Evolutionary conservation across 2,329 filamentous ascomycete genomes (phyloP).

Genomic region (Clonostachys byssicola): DNA sequence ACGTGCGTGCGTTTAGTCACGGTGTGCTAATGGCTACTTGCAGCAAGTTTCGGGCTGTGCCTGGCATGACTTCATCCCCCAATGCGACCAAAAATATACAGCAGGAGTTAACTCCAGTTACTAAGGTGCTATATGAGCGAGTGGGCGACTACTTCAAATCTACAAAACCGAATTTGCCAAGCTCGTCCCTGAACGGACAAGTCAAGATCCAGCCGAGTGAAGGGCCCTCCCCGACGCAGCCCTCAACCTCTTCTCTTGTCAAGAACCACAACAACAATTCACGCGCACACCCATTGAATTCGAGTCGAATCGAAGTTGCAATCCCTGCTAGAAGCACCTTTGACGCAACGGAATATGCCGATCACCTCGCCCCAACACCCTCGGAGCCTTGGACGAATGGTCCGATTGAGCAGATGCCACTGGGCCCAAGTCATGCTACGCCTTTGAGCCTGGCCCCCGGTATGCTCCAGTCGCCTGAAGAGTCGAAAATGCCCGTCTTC

Average conservation of each 20-base stretch:
- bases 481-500: slow-evolving; percentile 20
- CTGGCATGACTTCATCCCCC: slow-evolving; percentile 10
- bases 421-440: not conserved
- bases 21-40: slow-evolving; percentile 15
- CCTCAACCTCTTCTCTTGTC: not conserved
- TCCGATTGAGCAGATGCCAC: slow-evolving; percentile 4
- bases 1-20: too few relatives aligned
- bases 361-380: not conserved
- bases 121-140: slow-evolving; percentile 32
- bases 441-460: not conserved
- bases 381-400: not conserved
- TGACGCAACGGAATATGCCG: slow-evolving; percentile 25
- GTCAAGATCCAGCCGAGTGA: too few relatives aligned
- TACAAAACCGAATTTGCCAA: slow-evolving; percentile 23
- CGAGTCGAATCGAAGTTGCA: slow-evolving; percentile 38
- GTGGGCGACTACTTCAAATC: slow-evolving; percentile 33
- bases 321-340: slow-evolving; percentile 38
- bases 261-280: slow-evolving; percentile 7
- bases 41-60: slow-evolving; percentile 47
- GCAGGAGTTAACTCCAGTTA: slow-evolving; percentile 43
- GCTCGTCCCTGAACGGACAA: slow-evolving; percentile 3
- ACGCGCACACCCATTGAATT: slow-evolving; percentile 25
- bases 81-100: slow-evolving; percentile 20
- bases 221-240: not conserved
- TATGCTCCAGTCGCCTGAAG: slow-evolving; percentile 1